Percentiles rank a stretch among this genome's conserved stretches.
These are phyloP conservation scores for Gossypium davidsonii DNA, from an alignment of 441 rosid genomes.

Conservation along the genomic window DNA sequence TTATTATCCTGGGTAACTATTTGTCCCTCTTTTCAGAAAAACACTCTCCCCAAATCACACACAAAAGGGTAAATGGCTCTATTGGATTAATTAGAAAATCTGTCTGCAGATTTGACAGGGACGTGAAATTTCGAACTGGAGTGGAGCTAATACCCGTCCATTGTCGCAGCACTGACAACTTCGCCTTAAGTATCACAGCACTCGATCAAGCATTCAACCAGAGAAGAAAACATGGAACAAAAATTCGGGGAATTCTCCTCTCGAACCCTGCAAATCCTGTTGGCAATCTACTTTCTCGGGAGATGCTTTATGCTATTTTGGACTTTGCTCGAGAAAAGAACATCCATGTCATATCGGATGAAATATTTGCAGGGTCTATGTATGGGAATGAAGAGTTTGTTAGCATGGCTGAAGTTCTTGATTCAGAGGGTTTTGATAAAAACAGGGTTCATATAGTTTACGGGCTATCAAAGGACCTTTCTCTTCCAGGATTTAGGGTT, in stretches of 20 bases:
- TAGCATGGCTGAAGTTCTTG: constrained; percentile 71
- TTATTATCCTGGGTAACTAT: constrained; percentile 70
- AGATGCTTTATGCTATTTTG: constrained; percentile 46
- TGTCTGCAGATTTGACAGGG: constrained; percentile 73
- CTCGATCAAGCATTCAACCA: constrained; percentile 78
- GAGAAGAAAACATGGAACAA: constrained; percentile 67
- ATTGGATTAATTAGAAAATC: constrained; percentile 7
- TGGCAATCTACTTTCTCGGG: constrained; percentile 63
- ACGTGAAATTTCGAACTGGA: constrained; percentile 67
- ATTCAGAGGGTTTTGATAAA: constrained; percentile 56
- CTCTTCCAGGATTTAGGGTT: constrained; percentile 78
- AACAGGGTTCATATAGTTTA: constrained; percentile 74
- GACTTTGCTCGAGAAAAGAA: constrained; percentile 73
- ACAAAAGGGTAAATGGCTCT: background rate
- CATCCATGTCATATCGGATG: constrained; percentile 78
- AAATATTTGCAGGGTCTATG: constrained; percentile 74
- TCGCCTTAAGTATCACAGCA: constrained; percentile 54
- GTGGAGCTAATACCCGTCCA: constrained; percentile 80
- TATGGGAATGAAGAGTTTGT: constrained; percentile 65
- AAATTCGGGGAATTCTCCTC: constrained; percentile 65
- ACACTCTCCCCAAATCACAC: background rate
- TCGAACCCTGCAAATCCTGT: constrained; percentile 87
- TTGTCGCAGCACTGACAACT: constrained; percentile 78
- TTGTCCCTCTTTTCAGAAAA: background rate
- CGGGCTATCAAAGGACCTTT: constrained; percentile 83